Conservation (phyloP, 768 basidiomycete genomes). For the Mycena rebaudengoi region DNA sequence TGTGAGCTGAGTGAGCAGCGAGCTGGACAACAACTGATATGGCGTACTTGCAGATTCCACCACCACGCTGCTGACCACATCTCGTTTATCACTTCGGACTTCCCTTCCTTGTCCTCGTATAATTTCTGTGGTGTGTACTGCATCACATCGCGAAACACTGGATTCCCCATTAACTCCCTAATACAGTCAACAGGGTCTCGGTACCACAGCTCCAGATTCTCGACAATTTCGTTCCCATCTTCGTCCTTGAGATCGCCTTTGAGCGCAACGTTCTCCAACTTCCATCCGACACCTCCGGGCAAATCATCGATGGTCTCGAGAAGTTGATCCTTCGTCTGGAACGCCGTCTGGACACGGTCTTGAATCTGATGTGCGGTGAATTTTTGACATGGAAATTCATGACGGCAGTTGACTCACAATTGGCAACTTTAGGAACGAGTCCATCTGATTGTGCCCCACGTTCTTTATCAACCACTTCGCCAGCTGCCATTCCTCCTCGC, state of each 20-base stretch:
- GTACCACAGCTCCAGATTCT: conserved; percentile 32
- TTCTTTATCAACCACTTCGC: no score
- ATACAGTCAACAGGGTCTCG: conserved; percentile 30
- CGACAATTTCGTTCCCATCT: background rate
- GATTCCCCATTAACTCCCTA: conserved; percentile 32
- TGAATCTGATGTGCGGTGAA: background rate
- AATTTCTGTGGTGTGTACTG: no score
- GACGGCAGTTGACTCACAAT: no score
- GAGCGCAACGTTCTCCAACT: conserved; percentile 18
- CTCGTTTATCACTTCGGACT: no score
- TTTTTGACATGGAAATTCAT: no score
- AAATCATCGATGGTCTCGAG: conserved; percentile 26
- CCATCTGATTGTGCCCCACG: conserved; percentile 27
- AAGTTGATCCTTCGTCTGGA: conserved; percentile 28
- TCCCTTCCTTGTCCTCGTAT: no score
- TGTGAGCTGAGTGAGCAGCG: no score
- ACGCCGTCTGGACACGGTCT: conserved; percentile 21
- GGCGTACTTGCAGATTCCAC: no score
- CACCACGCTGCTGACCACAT: no score
- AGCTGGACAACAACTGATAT: no score
- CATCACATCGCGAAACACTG: no score
- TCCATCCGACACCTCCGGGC: conserved; percentile 21
- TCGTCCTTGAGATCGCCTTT: background rate
- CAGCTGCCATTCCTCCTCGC: no score
- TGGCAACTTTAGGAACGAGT: conserved; percentile 6